These are phyloP conservation scores for Trichoderma asperelloides DNA, from an alignment of 495 filamentous ascomycete genomes.

Conservation along the genomic window DNA sequence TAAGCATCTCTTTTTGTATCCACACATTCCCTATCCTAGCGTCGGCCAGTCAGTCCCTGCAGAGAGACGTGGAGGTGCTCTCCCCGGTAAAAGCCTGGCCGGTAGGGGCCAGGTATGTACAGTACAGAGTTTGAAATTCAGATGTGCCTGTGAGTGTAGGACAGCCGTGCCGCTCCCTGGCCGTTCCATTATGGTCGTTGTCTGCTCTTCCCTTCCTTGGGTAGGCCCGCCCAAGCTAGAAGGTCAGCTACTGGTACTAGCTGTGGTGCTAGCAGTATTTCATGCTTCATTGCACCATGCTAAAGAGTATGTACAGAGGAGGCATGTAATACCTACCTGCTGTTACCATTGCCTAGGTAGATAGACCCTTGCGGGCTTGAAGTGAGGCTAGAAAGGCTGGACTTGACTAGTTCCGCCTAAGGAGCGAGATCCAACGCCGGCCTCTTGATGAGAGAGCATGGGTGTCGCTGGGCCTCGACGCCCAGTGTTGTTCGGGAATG, in stretches of 20 bases:
- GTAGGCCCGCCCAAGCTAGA: background rate
- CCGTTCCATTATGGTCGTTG: background rate
- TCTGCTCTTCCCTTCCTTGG: background rate
- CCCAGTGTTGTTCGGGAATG: slow-evolving; percentile 3
- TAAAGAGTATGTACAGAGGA: background rate
- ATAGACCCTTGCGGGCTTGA: background rate
- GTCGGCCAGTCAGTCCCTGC: slow-evolving; percentile 7
- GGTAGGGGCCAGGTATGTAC: background rate
- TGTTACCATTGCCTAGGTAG: background rate
- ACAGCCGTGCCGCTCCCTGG: background rate
- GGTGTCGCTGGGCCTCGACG: background rate
- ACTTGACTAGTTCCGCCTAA: background rate
- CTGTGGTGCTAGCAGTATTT: background rate
- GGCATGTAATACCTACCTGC: background rate
- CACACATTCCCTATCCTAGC: slow-evolving; percentile 8
- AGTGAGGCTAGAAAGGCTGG: slow-evolving; percentile 4
- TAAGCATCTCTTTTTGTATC: background rate
- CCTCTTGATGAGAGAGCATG: background rate
- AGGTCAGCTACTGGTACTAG: background rate
- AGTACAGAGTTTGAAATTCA: background rate
- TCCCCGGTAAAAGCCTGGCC: background rate
- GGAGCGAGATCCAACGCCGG: background rate
- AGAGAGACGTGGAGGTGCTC: slow-evolving; percentile 4
- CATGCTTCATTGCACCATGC: too few species aligned
- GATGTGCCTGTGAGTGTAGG: background rate